Conservation (phyloP, 2,329 filamentous ascomycete genomes). For the Elsinoe australis region DNA sequence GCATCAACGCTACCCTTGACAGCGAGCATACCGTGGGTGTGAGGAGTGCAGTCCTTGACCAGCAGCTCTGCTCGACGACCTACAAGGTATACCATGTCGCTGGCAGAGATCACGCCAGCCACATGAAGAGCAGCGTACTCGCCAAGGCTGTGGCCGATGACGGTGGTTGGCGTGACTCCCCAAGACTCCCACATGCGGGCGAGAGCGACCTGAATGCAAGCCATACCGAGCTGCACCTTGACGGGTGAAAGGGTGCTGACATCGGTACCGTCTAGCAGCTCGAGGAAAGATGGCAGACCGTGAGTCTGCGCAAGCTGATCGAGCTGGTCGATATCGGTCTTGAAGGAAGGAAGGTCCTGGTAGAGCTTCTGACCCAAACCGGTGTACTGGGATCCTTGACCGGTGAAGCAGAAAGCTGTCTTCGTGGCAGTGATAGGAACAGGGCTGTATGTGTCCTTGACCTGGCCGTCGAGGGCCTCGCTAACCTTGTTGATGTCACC, state of each 20-base stretch:
- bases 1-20: slow-evolving; percentile 47
- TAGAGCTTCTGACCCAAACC: slow-evolving; percentile 45
- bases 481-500: slow-evolving; percentile 41
- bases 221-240: slow-evolving; percentile 47
- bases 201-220: slow-evolving; percentile 46
- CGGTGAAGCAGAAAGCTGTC: slow-evolving; percentile 47
- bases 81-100: slow-evolving; percentile 65
- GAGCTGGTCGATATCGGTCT: slow-evolving; percentile 43
- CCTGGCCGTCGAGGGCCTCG: slow-evolving; percentile 39
- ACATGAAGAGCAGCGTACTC: slow-evolving; percentile 67
- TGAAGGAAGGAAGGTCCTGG: slow-evolving; percentile 42
- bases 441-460: slow-evolving; percentile 45
- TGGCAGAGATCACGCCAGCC: slow-evolving; percentile 62
- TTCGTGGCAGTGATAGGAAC: slow-evolving; percentile 47
- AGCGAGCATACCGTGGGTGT: slow-evolving; percentile 60
- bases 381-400: slow-evolving; percentile 47
- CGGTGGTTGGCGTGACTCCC: slow-evolving; percentile 47
- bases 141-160: slow-evolving; percentile 55
- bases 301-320: slow-evolving; percentile 42
- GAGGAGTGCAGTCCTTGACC: slow-evolving; percentile 55
- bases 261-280: slow-evolving; percentile 43
- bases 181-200: slow-evolving; percentile 48
- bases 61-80: slow-evolving; percentile 60
- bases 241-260: slow-evolving; percentile 44
- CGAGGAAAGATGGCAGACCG: slow-evolving; percentile 43